Evolutionary conservation across 139 green algal genomes (phyloP).

Genomic region (Coccomyxa sp.): DNA sequence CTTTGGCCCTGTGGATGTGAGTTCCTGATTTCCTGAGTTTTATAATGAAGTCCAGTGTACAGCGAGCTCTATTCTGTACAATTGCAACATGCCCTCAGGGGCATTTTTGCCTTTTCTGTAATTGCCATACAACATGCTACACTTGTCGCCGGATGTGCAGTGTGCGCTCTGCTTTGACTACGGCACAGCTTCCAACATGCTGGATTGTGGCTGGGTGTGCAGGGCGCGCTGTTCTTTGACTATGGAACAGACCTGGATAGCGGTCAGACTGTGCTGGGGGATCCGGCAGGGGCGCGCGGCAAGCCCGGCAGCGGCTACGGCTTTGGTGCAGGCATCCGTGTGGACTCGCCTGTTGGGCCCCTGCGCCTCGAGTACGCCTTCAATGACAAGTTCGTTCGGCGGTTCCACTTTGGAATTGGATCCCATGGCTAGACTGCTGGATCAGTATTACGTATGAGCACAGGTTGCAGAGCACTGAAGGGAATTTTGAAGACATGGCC

Average conservation of each 20-base stretch:
- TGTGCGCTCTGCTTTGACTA: too few species aligned
- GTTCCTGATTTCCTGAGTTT: neutral
- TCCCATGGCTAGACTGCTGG: slow-evolving; percentile 16
- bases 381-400: slow-evolving; percentile 67
- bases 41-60: too few species aligned
- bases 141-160: too few species aligned
- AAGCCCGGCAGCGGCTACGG: slow-evolving; percentile 87
- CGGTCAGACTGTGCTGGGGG: slow-evolving; percentile 77
- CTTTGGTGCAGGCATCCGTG: slow-evolving; percentile 75
- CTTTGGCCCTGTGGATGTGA: slow-evolving; percentile 30
- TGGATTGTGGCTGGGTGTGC: slow-evolving; percentile 14
- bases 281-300: slow-evolving; percentile 78
- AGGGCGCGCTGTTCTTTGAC: slow-evolving; percentile 85
- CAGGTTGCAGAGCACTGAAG: too few species aligned
- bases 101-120: too few species aligned
- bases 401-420: slow-evolving; percentile 94
- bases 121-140: too few species aligned
- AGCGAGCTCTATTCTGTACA: too few species aligned
- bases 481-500: too few species aligned
- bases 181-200: too few species aligned
- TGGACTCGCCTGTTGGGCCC: slow-evolving; percentile 89
- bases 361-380: slow-evolving; percentile 94
- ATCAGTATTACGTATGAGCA: too few species aligned
- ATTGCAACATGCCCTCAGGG: too few species aligned
- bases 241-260: slow-evolving; percentile 86